phyloP scores from a whole-genome alignment of 2,329 filamentous ascomycete species.

The Zasmidium cellare region DNA sequence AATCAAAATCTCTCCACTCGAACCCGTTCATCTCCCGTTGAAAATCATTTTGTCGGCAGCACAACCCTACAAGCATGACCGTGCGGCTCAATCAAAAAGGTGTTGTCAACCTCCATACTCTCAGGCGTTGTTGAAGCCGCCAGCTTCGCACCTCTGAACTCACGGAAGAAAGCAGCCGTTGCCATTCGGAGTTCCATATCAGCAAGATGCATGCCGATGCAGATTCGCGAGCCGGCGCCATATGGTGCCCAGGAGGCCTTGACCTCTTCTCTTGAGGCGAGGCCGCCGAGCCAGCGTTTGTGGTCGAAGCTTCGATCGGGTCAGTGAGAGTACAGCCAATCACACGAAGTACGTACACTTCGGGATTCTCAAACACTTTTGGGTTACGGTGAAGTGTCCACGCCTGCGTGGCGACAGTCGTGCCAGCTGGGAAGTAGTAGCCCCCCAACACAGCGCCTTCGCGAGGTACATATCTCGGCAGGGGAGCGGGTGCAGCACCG shows the following conservation, averaged over 20 bases:
- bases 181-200: slow-evolving; percentile 22
- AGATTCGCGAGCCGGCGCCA: slow-evolving; percentile 18
- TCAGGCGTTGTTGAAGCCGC: slow-evolving; percentile 15
- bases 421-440: slow-evolving; percentile 38
- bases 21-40: too few relatives aligned
- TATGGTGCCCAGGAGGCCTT: slow-evolving; percentile 15
- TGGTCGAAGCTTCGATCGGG: slow-evolving; percentile 11
- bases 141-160: slow-evolving; percentile 15
- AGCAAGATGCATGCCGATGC: slow-evolving; percentile 24
- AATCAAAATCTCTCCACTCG: too few relatives aligned
- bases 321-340: neutral
- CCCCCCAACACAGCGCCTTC: slow-evolving; percentile 37
- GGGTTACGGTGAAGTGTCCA: slow-evolving; percentile 41
- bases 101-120: slow-evolving; percentile 21
- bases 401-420: slow-evolving; percentile 40
- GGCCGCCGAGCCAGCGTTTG: slow-evolving; percentile 11
- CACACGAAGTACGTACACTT: neutral
- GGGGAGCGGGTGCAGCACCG: slow-evolving; percentile 33
- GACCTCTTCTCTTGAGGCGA: slow-evolving; percentile 6
- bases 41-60: slow-evolving; percentile 1
- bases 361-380: slow-evolving; percentile 26
- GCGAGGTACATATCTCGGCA: slow-evolving; percentile 38
- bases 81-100: slow-evolving; percentile 12
- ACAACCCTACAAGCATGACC: neutral
- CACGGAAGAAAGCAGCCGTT: slow-evolving; percentile 21